phyloP scores from a whole-genome alignment of 2,329 filamentous ascomycete species.

The Colletotrichum musicola region DNA sequence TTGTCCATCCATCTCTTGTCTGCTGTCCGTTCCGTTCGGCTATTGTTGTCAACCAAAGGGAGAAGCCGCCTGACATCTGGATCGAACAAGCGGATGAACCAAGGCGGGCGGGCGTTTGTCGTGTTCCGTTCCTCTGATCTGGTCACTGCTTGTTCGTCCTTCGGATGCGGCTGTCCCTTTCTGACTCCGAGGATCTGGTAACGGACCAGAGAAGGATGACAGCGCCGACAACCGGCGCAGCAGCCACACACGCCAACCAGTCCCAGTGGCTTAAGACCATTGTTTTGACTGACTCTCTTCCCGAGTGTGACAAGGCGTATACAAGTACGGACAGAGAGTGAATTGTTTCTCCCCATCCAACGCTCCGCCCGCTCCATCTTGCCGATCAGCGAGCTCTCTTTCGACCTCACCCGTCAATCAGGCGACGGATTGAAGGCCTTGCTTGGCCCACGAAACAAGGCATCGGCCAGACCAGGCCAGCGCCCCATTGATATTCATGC shows the following conservation, averaged over 20 bases:
- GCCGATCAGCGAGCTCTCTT: neutral
- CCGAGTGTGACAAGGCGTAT: conserved; percentile 2
- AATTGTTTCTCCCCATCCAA: neutral
- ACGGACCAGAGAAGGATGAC: neutral
- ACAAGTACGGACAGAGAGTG: too few relatives aligned
- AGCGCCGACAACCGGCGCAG: neutral
- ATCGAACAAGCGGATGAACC: neutral
- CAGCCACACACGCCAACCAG: neutral
- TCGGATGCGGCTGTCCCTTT: conserved; percentile 16
- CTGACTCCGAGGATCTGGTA: conserved; percentile 24
- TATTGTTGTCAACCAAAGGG: conserved; percentile 6
- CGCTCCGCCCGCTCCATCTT: conserved; percentile 6
- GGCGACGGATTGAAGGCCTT: neutral
- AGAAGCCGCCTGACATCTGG: neutral
- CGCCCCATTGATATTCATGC: conserved; percentile 10
- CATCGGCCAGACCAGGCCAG: too few relatives aligned
- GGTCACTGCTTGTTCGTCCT: neutral
- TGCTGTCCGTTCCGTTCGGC: neutral
- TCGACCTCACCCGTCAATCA: neutral
- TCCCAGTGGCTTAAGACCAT: neutral
- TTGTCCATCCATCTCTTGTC: neutral
- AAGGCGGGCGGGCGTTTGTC: conserved; percentile 3
- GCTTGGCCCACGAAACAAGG: neutral
- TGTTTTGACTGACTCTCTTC: neutral
- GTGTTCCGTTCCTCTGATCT: neutral